Percentiles rank a stretch among this genome's conserved stretches.
Evolutionary conservation across 306 rosid genomes (phyloP).

Genomic region (Castanea mollissima): DNA sequence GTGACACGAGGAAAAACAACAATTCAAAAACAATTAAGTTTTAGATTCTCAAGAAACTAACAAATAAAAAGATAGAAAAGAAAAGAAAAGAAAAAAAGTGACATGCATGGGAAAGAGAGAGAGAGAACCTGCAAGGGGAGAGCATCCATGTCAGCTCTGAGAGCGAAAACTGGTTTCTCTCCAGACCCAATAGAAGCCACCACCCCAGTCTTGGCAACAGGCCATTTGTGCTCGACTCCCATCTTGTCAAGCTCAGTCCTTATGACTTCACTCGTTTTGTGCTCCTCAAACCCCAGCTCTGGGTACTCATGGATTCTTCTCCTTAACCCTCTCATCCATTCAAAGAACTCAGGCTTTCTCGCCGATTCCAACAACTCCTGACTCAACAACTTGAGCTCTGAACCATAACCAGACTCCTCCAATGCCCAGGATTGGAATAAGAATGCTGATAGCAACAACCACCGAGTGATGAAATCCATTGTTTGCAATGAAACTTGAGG

Average conservation of each 20-base stretch:
- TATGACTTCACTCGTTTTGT: conserved; percentile 37
- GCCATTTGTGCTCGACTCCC: conserved; percentile 36
- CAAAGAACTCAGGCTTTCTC: conserved; percentile 31
- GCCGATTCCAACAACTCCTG: conserved; percentile 29
- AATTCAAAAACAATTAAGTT: no score
- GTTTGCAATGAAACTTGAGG: not conserved
- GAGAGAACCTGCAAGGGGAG: conserved; percentile 31
- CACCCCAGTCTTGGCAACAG: conserved; percentile 40
- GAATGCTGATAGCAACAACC: not conserved
- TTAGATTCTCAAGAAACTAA: no score
- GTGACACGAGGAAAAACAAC: no score
- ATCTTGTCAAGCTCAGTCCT: conserved; percentile 45
- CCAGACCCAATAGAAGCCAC: conserved; percentile 37
- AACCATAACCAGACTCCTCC: conserved; percentile 1
- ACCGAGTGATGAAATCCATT: not conserved
- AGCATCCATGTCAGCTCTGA: conserved; percentile 53
- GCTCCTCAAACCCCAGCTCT: conserved; percentile 42
- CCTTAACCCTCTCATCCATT: conserved; percentile 41
- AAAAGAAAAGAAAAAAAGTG: not conserved
- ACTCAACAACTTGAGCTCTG: conserved; percentile 30
- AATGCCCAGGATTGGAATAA: conserved; percentile 1
- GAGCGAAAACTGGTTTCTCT: conserved; percentile 36
- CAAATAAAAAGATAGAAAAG: no score
- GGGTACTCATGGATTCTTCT: conserved; percentile 47
- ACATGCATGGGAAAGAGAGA: not conserved